phyloP scores from a whole-genome alignment of 805 yeast genomes.

The Wickerhamiella nectarea region DNA sequence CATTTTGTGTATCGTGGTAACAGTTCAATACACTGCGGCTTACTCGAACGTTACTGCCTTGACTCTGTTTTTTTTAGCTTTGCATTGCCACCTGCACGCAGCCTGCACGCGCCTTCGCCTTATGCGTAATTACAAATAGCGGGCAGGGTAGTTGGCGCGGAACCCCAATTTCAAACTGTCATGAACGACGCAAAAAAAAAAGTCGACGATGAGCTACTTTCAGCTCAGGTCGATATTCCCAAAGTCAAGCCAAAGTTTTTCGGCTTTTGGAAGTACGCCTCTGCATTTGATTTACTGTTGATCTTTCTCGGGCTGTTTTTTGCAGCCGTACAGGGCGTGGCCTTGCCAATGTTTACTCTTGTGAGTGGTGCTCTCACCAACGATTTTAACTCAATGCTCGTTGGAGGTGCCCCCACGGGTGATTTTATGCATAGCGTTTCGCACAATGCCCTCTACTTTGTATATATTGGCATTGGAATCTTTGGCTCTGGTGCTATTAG shows the following conservation, averaged over 20 bases:
- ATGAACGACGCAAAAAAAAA: not conserved
- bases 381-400: slow-evolving; percentile 21
- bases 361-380: slow-evolving; percentile 31
- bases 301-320: slow-evolving; percentile 23
- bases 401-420: slow-evolving; percentile 16
- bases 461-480: slow-evolving; percentile 30
- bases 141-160: too few relatives aligned
- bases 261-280: slow-evolving; percentile 28
- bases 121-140: too few relatives aligned
- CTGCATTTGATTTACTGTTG: slow-evolving; percentile 21
- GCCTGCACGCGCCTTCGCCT: too few relatives aligned
- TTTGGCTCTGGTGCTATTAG: slow-evolving; percentile 23
- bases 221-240: not conserved
- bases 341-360: slow-evolving; percentile 31
- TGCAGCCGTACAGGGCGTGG: slow-evolving; percentile 29
- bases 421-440: slow-evolving; percentile 26
- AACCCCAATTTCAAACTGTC: too few relatives aligned
- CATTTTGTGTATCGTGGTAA: too few relatives aligned
- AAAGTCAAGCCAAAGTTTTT: slow-evolving; percentile 17
- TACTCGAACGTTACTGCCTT: too few relatives aligned
- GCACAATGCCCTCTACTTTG: slow-evolving; percentile 28
- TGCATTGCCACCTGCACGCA: too few relatives aligned
- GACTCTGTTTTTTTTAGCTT: too few relatives aligned
- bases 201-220: slow-evolving; percentile 14
- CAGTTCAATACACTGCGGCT: too few relatives aligned